These are phyloP conservation scores for Amphicarpaea edgeworthii DNA, from an alignment of 306 rosid species.

Conservation along the genomic window DNA sequence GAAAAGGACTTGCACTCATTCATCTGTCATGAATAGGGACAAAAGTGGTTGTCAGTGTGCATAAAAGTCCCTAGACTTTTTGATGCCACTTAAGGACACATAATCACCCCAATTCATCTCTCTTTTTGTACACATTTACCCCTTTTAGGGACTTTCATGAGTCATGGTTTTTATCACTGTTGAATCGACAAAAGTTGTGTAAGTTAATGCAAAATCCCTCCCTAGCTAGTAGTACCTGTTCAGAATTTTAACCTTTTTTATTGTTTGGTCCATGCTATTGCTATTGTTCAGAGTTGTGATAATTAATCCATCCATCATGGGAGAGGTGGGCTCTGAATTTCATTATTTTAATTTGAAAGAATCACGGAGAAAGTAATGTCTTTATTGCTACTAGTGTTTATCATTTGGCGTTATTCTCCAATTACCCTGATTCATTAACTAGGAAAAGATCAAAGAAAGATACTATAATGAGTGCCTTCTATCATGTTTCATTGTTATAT, in stretches of 20 bases:
- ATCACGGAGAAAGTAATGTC: conserved; percentile 41
- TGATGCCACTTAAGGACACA: conserved; percentile 42
- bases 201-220: conserved; percentile 21
- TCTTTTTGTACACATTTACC: conserved; percentile 29
- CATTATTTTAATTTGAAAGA: conserved; percentile 44
- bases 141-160: conserved; percentile 26
- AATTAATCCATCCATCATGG: conserved; percentile 42
- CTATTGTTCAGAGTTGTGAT: conserved; percentile 11
- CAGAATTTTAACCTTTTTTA: not conserved
- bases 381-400: not conserved
- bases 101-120: conserved; percentile 46
- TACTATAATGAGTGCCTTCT: conserved; percentile 7
- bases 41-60: conserved; percentile 54
- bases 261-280: conserved; percentile 31
- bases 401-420: conserved; percentile 38
- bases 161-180: conserved; percentile 15
- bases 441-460: conserved; percentile 15
- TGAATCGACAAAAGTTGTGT: not conserved
- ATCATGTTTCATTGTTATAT: not conserved
- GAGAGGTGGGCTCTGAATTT: conserved; percentile 56
- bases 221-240: conserved; percentile 30
- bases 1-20: conserved; percentile 46
- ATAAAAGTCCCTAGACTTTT: conserved; percentile 56
- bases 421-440: conserved; percentile 2
- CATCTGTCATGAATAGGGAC: conserved; percentile 42